Evolutionary conservation across 2,329 filamentous ascomycete species (phyloP), one percentile per base, ranked within the genome.

Genomic region (Mariannaea sp.): DNA sequence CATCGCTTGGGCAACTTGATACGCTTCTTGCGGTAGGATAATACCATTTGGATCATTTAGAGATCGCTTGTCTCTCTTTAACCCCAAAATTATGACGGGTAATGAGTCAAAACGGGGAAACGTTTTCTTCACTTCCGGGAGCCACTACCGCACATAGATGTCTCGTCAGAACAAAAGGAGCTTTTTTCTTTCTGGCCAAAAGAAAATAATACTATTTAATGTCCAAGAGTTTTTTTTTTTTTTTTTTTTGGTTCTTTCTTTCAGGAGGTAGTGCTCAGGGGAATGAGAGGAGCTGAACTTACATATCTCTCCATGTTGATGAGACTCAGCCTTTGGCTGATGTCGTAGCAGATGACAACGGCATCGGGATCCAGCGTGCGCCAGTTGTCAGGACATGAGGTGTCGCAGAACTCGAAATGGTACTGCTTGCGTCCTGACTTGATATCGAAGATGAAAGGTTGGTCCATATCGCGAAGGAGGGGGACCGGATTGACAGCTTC

Each of bases 1-100:
- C 75, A 86, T 76, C 58, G 79, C 76, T 62, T 85, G 82, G 17
- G 83, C 78, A 44, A 78, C 67, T 20, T 75, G 75, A 62, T 84
- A 82, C 1, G 76, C 83, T 68, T 86, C 84, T 56, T 86, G 79
- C 9, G 84, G 84, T 56, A 83, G 81, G 45, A 86, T 82, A 58
- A 81, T 78, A 24, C 82, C 82, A 54, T 84, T 83, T 2, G 81
- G 81, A 60, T 86, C 82, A 10, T 73, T 71, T 55, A 84, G 81
- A 2, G 79, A 81, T 50, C 81, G 73, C 47, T 85, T 68, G 60
- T 87, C 84, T 54, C 84, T 75, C 70, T 86, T 86, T 55, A 87
- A 71, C 9, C 83, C 84, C 3, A 85, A 69, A 12, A 86, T 72
- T 14, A 85, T 72, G 20, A 86, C 56, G 2, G 84, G 83, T 26